Percentiles rank a stretch among this genome's conserved stretches.
Evolutionary conservation across 345 rosid species (phyloP).

Genomic region (Triadica sebifera): DNA sequence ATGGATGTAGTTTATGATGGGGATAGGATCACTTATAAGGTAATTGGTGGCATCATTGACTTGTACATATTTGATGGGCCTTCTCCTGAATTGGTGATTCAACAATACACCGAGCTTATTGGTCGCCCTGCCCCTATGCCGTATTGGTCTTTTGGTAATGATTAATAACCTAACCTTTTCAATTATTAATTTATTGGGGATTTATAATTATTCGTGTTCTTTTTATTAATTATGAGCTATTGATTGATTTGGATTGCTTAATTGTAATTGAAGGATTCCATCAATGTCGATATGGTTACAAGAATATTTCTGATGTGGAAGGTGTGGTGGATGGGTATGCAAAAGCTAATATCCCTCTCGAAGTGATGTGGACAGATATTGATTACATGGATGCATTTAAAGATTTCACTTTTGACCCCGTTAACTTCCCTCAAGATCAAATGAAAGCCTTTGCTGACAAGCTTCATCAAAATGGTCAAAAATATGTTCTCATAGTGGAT

Average conservation of each 20-base stretch:
- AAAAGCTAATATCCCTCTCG: constrained; percentile 64
- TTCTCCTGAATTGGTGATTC: constrained; percentile 51
- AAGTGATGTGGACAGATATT: constrained; percentile 80
- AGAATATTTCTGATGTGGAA: constrained; percentile 52
- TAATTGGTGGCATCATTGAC: constrained; percentile 65
- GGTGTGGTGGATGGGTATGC: constrained; percentile 66
- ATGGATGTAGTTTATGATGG: constrained; percentile 60
- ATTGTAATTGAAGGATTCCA: constrained; percentile 50
- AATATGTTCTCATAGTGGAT: constrained; percentile 57
- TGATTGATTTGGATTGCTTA: no score
- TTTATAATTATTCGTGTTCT: no score
- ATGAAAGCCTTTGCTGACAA: constrained; percentile 39
- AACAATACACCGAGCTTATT: constrained; percentile 67
- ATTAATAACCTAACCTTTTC: no score
- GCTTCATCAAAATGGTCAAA: constrained; percentile 62
- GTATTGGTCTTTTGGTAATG: constrained; percentile 75
- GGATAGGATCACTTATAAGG: constrained; percentile 54
- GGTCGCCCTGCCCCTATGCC: constrained; percentile 86
- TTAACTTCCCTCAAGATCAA: constrained; percentile 18
- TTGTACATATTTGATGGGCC: constrained; percentile 60
- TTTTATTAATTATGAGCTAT: no score
- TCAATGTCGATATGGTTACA: constrained; percentile 70
- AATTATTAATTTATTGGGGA: no score
- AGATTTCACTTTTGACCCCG: constrained; percentile 70
- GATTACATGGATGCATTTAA: constrained; percentile 71